Percentiles rank a stretch among this genome's conserved stretches.
phyloP scores from a whole-genome alignment of 495 filamentous ascomycete species.

The Penicillium salamii region DNA sequence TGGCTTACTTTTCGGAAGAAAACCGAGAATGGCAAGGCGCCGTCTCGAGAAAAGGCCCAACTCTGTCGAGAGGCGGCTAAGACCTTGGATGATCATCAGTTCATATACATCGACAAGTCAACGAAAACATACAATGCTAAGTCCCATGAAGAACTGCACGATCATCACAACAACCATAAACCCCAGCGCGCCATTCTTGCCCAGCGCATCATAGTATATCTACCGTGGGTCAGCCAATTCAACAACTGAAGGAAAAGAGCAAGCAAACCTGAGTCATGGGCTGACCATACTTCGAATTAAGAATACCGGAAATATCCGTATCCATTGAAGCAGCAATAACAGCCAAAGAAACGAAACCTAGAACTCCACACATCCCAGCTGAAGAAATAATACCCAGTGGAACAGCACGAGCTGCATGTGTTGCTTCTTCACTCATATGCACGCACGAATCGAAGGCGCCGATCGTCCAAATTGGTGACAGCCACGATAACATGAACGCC shows the following conservation, averaged over 20 bases:
- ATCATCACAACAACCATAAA: constrained; percentile 42
- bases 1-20: constrained; percentile 59
- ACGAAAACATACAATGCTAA: constrained; percentile 32
- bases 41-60: constrained; percentile 62
- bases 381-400: constrained; percentile 57
- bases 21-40: constrained; percentile 58
- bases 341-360: constrained; percentile 57
- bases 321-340: constrained; percentile 41
- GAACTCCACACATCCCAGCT: constrained; percentile 34
- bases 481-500: constrained; percentile 65
- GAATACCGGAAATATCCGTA: constrained; percentile 30
- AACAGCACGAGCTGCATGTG: constrained; percentile 60
- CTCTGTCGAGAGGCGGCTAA: constrained; percentile 57
- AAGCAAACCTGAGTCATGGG: constrained; percentile 47
- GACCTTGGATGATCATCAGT: constrained; percentile 23
- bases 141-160: constrained; percentile 47
- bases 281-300: constrained; percentile 38
- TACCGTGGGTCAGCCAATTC: not conserved
- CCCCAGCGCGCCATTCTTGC: constrained; percentile 43
- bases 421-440: constrained; percentile 64
- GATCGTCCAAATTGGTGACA: constrained; percentile 67
- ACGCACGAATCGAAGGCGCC: constrained; percentile 54
- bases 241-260: too few relatives aligned
- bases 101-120: constrained; percentile 1
- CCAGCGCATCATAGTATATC: constrained; percentile 47